phyloP scores from a whole-genome alignment of 805 yeast species.

The Pichia membranifaciens region DNA sequence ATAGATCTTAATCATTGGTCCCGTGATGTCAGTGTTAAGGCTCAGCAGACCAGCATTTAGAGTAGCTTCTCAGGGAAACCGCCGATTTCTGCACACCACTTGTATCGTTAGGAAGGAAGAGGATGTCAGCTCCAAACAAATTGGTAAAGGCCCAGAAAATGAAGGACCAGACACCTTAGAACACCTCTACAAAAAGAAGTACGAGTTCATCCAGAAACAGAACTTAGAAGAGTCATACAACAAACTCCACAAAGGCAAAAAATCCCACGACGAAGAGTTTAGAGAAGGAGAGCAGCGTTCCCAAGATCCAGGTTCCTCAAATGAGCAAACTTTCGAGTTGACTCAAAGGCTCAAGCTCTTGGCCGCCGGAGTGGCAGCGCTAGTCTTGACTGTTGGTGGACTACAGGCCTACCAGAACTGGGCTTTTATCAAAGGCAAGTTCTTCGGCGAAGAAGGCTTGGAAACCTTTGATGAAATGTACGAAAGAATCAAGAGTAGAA shows the following conservation, averaged over 20 bases:
- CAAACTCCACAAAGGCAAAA: neutral
- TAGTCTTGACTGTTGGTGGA: constrained; percentile 36
- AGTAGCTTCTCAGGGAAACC: too few species aligned
- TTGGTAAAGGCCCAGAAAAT: too few species aligned
- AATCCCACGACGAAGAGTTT: neutral
- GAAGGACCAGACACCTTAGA: neutral
- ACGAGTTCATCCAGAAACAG: constrained; percentile 10
- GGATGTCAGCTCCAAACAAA: too few species aligned
- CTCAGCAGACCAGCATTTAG: too few species aligned
- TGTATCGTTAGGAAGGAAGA: too few species aligned
- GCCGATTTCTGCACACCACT: too few species aligned
- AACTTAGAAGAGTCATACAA: constrained; percentile 10
- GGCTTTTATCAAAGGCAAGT: constrained; percentile 32
- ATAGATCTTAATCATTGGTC: too few species aligned
- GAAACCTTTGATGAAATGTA: constrained; percentile 35
- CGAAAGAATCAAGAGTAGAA: constrained; percentile 25
- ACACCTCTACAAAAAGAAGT: constrained; percentile 9
- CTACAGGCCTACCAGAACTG: constrained; percentile 36
- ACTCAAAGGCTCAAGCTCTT: constrained; percentile 41
- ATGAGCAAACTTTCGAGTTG: constrained; percentile 33
- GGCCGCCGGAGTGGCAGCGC: constrained; percentile 35
- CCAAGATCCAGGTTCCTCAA: neutral
- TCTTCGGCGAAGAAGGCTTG: constrained; percentile 30
- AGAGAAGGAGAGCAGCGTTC: neutral
- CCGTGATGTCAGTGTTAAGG: too few species aligned